A percentile compares a stretch with the other conserved stretches of the same genome.
phyloP scores from a whole-genome alignment of 352 stramenopile species.

The Globisporangium cylindrosporum region DNA sequence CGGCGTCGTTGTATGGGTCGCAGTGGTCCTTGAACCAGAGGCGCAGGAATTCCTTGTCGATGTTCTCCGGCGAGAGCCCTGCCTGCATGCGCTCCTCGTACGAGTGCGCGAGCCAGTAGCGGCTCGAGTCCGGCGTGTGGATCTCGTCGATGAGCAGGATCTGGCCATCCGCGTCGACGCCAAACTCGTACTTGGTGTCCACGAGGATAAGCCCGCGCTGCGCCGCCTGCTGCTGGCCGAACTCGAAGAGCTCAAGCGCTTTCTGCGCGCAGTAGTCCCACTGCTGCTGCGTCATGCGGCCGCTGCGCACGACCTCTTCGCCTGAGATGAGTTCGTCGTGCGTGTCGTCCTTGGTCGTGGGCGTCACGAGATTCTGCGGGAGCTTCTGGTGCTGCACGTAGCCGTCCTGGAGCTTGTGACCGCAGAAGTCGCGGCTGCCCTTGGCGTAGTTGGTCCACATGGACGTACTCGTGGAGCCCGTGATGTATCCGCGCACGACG shows the following conservation, averaged over 20 bases:
- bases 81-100: constrained; percentile 88
- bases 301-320: constrained; percentile 89
- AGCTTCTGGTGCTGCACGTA: constrained; percentile 98
- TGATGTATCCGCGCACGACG: constrained; percentile 97
- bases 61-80: constrained; percentile 96
- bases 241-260: constrained; percentile 90
- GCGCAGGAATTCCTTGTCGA: constrained; percentile 99
- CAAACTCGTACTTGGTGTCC: constrained; percentile 97
- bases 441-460: constrained; percentile 99
- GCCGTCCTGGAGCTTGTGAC: constrained; percentile 92
- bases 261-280: constrained; percentile 95
- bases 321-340: constrained; percentile 98
- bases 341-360: constrained; percentile 98
- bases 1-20: constrained; percentile 97
- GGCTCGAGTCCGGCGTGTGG: constrained; percentile 98
- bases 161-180: constrained; percentile 73
- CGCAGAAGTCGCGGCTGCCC: constrained; percentile 95
- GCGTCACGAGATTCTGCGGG: constrained; percentile 93
- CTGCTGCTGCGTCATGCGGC: constrained; percentile 96
- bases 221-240: constrained; percentile 90
- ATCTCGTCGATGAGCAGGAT: constrained; percentile 99
- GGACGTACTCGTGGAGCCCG: constrained; percentile 96
- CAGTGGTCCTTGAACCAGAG: constrained; percentile 98
- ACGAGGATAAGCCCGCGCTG: constrained; percentile 96
- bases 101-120: constrained; percentile 91